A percentile compares a stretch with the other conserved stretches of the same genome.
phyloP scores from a whole-genome alignment of 2,329 filamentous ascomycete species.

The Uncinocarpus reesii region DNA sequence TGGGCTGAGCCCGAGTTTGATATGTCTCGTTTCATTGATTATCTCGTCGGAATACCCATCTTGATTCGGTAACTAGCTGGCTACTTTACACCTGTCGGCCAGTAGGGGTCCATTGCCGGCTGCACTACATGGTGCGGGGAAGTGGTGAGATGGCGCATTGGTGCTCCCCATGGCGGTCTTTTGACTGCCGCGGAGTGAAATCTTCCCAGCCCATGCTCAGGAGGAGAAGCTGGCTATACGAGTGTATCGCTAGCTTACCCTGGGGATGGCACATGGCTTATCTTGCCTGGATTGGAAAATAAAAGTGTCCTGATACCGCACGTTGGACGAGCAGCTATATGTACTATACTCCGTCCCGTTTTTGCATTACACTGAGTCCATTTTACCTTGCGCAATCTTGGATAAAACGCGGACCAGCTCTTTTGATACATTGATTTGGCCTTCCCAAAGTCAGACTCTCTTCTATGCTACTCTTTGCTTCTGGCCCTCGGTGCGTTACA shows the following conservation, averaged over 20 bases:
- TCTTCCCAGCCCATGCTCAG: neutral
- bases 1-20: neutral
- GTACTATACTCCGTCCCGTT: neutral
- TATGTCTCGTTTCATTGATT: neutral
- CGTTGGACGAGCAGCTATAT: neutral
- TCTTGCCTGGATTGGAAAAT: neutral
- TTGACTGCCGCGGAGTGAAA: no score
- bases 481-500: no score
- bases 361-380: no score
- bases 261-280: neutral
- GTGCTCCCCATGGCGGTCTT: no score
- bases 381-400: no score
- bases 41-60: neutral
- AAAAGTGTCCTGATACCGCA: slow-evolving; percentile 5
- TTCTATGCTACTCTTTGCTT: no score
- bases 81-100: no score
- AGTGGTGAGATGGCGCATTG: neutral
- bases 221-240: neutral
- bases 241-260: neutral
- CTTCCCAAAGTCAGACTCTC: no score
- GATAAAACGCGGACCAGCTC: no score
- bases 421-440: no score
- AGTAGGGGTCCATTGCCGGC: no score
- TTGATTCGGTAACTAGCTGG: neutral
- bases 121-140: neutral